Percentiles rank a stretch among this genome's conserved stretches.
Evolutionary conservation across 768 basidiomycete species (phyloP).

Genomic region (Steccherinum ochraceum): DNA sequence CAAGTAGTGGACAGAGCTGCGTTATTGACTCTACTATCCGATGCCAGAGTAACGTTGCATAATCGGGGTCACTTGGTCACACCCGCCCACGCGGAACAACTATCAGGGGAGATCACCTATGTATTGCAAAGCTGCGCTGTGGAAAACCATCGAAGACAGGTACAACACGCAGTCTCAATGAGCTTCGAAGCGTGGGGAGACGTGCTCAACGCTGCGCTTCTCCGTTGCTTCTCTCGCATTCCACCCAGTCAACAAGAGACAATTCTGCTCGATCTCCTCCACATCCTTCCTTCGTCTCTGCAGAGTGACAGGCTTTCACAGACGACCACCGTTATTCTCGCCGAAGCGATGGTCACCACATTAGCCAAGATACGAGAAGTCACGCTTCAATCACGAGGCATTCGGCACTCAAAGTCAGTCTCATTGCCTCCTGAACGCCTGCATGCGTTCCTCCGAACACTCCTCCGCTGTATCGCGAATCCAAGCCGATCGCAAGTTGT

Average conservation of each 20-base stretch:
- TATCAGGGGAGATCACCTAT: constrained; percentile 64
- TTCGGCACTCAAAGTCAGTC: constrained; percentile 53
- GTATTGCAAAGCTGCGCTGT: constrained; percentile 78
- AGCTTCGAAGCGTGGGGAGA: constrained; percentile 84
- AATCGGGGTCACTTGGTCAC: constrained; percentile 62
- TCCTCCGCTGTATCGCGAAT: constrained; percentile 71
- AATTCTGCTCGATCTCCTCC: constrained; percentile 86
- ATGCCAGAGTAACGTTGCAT: constrained; percentile 56
- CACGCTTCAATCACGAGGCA: constrained; percentile 22
- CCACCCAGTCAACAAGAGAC: constrained; percentile 80
- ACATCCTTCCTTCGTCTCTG: constrained; percentile 68
- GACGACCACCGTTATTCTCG: constrained; percentile 72
- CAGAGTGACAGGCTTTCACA: constrained; percentile 60
- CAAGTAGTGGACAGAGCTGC: constrained; percentile 75
- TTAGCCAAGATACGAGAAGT: constrained; percentile 89
- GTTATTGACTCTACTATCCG: constrained; percentile 61
- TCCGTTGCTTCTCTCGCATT: constrained; percentile 80
- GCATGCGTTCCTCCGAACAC: constrained; percentile 61
- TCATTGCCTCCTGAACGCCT: constrained; percentile 78
- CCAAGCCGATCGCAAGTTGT: constrained; percentile 78
- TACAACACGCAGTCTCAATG: constrained; percentile 60
- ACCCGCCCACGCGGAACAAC: constrained; percentile 54
- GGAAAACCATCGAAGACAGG: constrained; percentile 84
- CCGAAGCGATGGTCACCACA: constrained; percentile 73
- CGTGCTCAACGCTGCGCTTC: constrained; percentile 77